Evolutionary conservation across 2,329 filamentous ascomycete genomes (phyloP).

Genomic region (Grosmannia clavigera): DNA sequence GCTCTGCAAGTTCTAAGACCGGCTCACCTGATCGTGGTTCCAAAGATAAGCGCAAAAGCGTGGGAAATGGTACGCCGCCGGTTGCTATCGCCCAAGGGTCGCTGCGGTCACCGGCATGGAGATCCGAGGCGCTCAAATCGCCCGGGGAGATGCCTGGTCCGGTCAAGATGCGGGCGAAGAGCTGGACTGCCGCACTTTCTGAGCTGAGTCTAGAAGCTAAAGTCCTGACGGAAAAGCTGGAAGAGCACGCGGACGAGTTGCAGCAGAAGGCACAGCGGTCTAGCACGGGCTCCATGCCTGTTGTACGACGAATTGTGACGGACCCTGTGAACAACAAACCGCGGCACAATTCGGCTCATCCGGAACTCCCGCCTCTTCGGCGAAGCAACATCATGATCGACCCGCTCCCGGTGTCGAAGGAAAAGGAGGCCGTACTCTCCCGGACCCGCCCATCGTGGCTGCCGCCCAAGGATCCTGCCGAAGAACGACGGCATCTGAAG

Average conservation of each 20-base stretch:
- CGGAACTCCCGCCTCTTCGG: constrained; percentile 57
- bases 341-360: constrained; percentile 51
- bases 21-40: constrained; percentile 39
- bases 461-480: constrained; percentile 75
- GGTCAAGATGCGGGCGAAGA: constrained; percentile 48
- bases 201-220: constrained; percentile 62
- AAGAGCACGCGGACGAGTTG: constrained; percentile 57
- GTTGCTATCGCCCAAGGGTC: constrained; percentile 47
- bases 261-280: constrained; percentile 33
- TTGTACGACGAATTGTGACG: constrained; percentile 20
- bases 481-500: constrained; percentile 79
- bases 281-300: constrained; percentile 25
- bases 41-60: constrained; percentile 39
- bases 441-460: constrained; percentile 75
- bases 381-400: constrained; percentile 74
- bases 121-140: constrained; percentile 28
- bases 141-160: constrained; percentile 26
- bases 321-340: constrained; percentile 30
- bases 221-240: constrained; percentile 65
- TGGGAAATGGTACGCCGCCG: constrained; percentile 53
- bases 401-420: constrained; percentile 69
- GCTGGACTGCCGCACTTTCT: constrained; percentile 60
- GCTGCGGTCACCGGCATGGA: constrained; percentile 44
- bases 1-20: constrained; percentile 38
- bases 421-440: constrained; percentile 74